These are phyloP conservation scores for Globisporangium viniferum DNA, from an alignment of 352 stramenopile species.

Conservation along the genomic window DNA sequence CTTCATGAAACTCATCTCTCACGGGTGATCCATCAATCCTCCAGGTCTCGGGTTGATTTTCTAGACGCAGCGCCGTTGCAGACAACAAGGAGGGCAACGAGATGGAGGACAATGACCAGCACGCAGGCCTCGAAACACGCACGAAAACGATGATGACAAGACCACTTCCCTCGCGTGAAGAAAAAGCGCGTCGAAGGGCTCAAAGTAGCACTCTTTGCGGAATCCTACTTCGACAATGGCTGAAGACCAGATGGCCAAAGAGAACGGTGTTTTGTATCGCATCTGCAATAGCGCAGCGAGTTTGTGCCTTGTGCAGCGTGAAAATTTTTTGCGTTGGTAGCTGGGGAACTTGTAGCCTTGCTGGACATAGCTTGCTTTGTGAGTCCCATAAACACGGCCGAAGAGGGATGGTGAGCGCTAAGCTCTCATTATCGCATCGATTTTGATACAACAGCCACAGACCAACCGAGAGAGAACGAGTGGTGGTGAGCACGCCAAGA, in stretches of 20 bases:
- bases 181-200: slow-evolving; percentile 1
- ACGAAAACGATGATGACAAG: not conserved
- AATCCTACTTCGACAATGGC: not conserved
- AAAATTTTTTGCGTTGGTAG: not conserved
- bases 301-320: not conserved
- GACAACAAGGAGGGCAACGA: not conserved
- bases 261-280: not conserved
- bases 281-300: not conserved
- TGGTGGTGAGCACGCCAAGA: no score
- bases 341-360: not conserved
- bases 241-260: not conserved
- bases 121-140: not conserved
- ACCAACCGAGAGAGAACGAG: not conserved
- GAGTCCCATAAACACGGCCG: not conserved
- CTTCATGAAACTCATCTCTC: not conserved
- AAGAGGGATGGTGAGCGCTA: not conserved
- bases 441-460: not conserved
- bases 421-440: not conserved
- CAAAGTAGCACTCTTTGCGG: not conserved
- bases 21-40: not conserved
- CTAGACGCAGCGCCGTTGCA: not conserved
- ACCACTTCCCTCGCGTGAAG: not conserved
- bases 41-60: not conserved
- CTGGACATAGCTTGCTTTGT: not conserved
- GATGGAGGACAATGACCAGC: not conserved